phyloP scores from a whole-genome alignment of 2,329 filamentous ascomycete species.

The Epichloe sylvatica region DNA sequence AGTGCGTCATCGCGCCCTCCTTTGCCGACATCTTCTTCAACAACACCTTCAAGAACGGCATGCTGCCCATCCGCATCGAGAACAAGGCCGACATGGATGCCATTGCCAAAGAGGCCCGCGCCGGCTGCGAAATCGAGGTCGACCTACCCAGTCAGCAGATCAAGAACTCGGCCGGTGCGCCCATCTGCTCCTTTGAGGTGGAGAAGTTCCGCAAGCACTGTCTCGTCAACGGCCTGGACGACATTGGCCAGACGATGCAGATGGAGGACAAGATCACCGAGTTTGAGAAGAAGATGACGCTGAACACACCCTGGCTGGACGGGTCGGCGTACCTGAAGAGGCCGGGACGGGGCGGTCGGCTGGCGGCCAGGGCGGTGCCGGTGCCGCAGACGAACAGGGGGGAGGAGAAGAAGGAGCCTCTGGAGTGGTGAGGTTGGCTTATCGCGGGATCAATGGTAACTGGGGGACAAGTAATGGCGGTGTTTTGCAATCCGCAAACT shows the following conservation, averaged over 20 bases:
- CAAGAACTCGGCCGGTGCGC: conserved; percentile 58
- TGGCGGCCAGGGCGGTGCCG: conserved; percentile 47
- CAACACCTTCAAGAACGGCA: conserved; percentile 99
- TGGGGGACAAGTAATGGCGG: too few relatives aligned
- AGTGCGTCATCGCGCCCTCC: conserved; percentile 78
- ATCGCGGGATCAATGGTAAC: too few relatives aligned
- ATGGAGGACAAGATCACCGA: conserved; percentile 74
- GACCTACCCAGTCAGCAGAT: conserved; percentile 77
- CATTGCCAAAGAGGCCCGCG: conserved; percentile 63
- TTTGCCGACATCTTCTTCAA: conserved; percentile 81
- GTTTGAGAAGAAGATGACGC: conserved; percentile 66
- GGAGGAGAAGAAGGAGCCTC: conserved; percentile 67
- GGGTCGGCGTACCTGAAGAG: conserved; percentile 63
- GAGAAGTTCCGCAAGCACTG: conserved; percentile 94
- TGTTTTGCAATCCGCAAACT: too few relatives aligned
- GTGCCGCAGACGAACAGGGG: conserved; percentile 82
- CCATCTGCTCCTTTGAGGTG: conserved; percentile 69
- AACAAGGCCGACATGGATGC: conserved; percentile 51
- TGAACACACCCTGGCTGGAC: conserved; percentile 80
- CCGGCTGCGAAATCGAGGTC: conserved; percentile 74
- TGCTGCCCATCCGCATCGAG: conserved; percentile 72
- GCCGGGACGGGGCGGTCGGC: conserved; percentile 34
- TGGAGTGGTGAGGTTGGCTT: conserved; percentile 58
- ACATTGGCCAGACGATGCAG: conserved; percentile 90
- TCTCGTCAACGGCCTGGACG: conserved; percentile 81